A percentile compares a stretch with the other conserved stretches of the same genome.
phyloP scores from a whole-genome alignment of 192 early-diverging fungal genomes.

The Neocallimastix lanati region DNA sequence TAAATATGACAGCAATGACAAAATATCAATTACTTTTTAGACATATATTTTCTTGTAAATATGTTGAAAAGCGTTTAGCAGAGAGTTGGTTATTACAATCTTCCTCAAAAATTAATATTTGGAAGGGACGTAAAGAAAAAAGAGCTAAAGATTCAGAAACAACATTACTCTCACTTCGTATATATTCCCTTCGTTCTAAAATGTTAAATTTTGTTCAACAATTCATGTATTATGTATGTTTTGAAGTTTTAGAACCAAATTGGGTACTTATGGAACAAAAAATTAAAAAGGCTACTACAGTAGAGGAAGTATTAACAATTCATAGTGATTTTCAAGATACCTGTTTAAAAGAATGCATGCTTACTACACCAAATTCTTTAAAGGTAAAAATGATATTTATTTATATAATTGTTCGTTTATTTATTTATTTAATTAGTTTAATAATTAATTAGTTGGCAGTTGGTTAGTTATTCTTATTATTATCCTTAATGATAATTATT shows the following conservation, averaged over 20 bases:
- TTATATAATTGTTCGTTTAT: no score
- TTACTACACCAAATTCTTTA: slow-evolving; percentile 65
- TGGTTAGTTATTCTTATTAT: no score
- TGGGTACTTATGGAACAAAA: slow-evolving; percentile 52
- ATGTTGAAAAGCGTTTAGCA: slow-evolving; percentile 67
- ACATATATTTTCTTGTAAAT: slow-evolving; percentile 70
- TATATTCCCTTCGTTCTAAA: slow-evolving; percentile 53
- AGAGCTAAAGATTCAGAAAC: not conserved
- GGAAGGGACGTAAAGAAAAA: not conserved
- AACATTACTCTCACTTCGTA: slow-evolving; percentile 20
- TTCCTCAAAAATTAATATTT: not conserved
- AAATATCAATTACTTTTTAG: slow-evolving; percentile 87
- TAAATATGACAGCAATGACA: slow-evolving; percentile 59
- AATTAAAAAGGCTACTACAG: slow-evolving; percentile 49
- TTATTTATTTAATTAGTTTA: no score
- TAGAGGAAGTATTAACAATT: slow-evolving; percentile 64
- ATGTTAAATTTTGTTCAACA: slow-evolving; percentile 88
- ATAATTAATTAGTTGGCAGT: no score
- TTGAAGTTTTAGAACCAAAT: slow-evolving; percentile 83
- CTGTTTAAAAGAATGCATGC: slow-evolving; percentile 77
- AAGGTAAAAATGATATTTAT: slow-evolving; percentile 25
- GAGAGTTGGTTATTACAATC: slow-evolving; percentile 53
- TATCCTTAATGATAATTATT: no score
- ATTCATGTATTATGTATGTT: slow-evolving; percentile 72
- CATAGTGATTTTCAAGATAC: slow-evolving; percentile 72